phyloP scores from a whole-genome alignment of 2,329 filamentous ascomycete genomes.

The Mycosphaerella sp. region DNA sequence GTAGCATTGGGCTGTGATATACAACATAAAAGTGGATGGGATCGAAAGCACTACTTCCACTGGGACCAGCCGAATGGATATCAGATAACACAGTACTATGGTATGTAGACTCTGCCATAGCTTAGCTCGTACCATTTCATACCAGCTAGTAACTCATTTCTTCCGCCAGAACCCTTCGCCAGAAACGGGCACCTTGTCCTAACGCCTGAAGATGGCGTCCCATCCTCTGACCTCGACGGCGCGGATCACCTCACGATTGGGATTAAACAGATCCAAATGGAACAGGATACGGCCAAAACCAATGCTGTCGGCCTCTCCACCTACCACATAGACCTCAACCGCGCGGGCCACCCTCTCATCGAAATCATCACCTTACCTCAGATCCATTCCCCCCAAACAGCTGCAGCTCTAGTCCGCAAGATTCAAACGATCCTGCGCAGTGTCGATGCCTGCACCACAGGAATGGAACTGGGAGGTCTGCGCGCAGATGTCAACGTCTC shows the following conservation, averaged over 20 bases:
- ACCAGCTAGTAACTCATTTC: background rate
- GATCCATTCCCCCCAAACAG: slow-evolving; percentile 79
- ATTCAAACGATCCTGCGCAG: slow-evolving; percentile 72
- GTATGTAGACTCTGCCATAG: slow-evolving; percentile 26
- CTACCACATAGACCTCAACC: slow-evolving; percentile 87
- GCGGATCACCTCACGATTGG: slow-evolving; percentile 65
- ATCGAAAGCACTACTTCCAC: slow-evolving; percentile 98
- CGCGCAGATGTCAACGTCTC: slow-evolving; percentile 96
- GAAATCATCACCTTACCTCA: slow-evolving; percentile 92
- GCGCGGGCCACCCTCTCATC: slow-evolving; percentile 81
- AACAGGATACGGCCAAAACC: slow-evolving; percentile 97
- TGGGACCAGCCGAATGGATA: slow-evolving; percentile 96
- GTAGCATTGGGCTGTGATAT: slow-evolving; percentile 75
- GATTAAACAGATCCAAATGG: slow-evolving; percentile 92
- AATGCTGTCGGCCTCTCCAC: slow-evolving; percentile 65
- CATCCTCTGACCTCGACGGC: slow-evolving; percentile 59
- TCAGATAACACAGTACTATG: slow-evolving; percentile 95
- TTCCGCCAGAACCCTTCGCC: slow-evolving; percentile 50
- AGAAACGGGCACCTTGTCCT: slow-evolving; percentile 67
- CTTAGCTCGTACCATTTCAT: background rate
- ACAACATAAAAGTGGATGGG: slow-evolving; percentile 72
- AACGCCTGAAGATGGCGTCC: slow-evolving; percentile 68
- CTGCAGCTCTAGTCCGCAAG: slow-evolving; percentile 82
- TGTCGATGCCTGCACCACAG: slow-evolving; percentile 77
- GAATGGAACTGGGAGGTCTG: slow-evolving; percentile 89